These are phyloP conservation scores for Candolleomyces aberdarensis DNA, from an alignment of 768 basidiomycete species.

Conservation along the genomic window DNA sequence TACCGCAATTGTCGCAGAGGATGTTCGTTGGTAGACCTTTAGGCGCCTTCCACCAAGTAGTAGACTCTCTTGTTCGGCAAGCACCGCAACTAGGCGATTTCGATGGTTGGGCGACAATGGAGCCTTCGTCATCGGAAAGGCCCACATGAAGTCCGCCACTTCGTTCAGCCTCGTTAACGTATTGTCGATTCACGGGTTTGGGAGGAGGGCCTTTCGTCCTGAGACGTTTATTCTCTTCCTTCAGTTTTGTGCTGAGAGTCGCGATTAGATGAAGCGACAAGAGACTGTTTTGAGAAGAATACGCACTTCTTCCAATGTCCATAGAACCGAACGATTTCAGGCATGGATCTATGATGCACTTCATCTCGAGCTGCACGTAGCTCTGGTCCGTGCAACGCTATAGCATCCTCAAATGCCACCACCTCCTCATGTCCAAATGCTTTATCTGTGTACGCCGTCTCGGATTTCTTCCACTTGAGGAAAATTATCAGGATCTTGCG, in stretches of 20 bases:
- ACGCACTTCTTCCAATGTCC: constrained; percentile 82
- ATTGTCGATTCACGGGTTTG: constrained; percentile 34
- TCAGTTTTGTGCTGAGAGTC: constrained; percentile 52
- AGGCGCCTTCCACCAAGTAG: constrained; percentile 89
- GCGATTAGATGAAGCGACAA: constrained; percentile 7
- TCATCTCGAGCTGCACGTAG: constrained; percentile 77
- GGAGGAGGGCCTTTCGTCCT: constrained; percentile 35
- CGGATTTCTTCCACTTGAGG: constrained; percentile 68
- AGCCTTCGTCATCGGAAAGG: constrained; percentile 72
- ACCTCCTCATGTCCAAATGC: constrained; percentile 71
- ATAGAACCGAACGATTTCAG: constrained; percentile 82
- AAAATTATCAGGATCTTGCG: constrained; percentile 3
- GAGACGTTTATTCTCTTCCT: constrained; percentile 62
- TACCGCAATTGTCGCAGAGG: constrained; percentile 83
- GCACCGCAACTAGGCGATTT: constrained; percentile 72
- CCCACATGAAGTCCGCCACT: constrained; percentile 46
- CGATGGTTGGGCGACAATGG: constrained; percentile 57
- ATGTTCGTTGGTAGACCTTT: constrained; percentile 75
- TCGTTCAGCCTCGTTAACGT: constrained; percentile 36
- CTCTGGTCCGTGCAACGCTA: constrained; percentile 71
- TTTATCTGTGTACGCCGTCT: constrained; percentile 63
- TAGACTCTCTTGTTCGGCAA: constrained; percentile 78
- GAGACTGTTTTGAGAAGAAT: background rate
- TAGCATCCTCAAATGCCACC: constrained; percentile 74
- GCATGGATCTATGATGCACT: constrained; percentile 62